A percentile compares a stretch with the other conserved stretches of the same genome.
Evolutionary conservation across 1,139 yeast genomes (phyloP).

Genomic region (Ashbya aceris): DNA sequence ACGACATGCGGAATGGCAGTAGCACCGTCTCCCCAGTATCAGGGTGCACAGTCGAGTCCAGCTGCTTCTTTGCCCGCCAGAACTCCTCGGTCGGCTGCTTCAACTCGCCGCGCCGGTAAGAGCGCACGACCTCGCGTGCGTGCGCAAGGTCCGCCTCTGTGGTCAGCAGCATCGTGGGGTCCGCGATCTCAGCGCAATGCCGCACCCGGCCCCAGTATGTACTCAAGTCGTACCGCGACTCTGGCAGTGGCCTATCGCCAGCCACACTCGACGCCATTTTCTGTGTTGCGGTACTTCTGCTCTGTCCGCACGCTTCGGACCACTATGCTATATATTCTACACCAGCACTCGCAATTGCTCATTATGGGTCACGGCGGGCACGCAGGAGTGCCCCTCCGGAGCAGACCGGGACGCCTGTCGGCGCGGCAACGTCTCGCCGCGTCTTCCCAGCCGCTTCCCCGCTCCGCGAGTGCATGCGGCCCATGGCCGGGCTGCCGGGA

Average conservation of each 20-base stretch:
- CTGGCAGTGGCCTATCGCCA: conserved; percentile 72
- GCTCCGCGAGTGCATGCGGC: too few species aligned
- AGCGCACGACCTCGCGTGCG: conserved; percentile 60
- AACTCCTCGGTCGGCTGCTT: conserved; percentile 62
- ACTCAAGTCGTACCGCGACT: conserved; percentile 63
- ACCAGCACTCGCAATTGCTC: too few species aligned
- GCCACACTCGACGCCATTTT: conserved; percentile 80
- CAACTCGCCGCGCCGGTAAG: conserved; percentile 60
- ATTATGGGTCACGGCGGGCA: too few species aligned
- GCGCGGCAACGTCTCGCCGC: too few species aligned
- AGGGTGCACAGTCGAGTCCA: conserved; percentile 87
- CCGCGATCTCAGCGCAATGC: conserved; percentile 88
- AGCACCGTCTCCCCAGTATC: conserved; percentile 91
- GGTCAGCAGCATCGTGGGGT: conserved; percentile 81
- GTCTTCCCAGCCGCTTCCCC: too few species aligned
- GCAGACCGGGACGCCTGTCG: too few species aligned
- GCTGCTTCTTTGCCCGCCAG: conserved; percentile 79
- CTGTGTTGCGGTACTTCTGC: background rate
- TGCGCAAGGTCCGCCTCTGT: conserved; percentile 51
- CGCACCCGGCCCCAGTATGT: conserved; percentile 90
- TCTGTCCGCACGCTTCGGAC: too few species aligned
- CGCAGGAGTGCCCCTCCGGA: too few species aligned
- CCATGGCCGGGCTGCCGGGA: too few species aligned
- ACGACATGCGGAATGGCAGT: conserved; percentile 93
- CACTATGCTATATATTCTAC: too few species aligned